Evolutionary conservation across 73 alveolate genomes (phyloP).

Genomic region (Paramecium pentaurelia): DNA sequence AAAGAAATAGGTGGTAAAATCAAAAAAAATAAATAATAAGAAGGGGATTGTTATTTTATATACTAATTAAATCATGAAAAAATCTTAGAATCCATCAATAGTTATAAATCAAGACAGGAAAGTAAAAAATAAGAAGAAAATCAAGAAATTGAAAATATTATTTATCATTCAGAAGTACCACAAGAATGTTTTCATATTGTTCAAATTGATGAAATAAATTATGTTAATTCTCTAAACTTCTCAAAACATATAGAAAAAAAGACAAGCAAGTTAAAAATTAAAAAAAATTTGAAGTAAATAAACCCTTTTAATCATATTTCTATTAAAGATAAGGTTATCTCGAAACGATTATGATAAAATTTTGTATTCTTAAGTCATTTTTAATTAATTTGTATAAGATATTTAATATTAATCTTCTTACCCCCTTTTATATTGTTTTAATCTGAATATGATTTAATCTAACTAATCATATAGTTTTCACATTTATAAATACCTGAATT

Average conservation of each 20-base stretch:
- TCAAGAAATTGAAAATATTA: background rate
- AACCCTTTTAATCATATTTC: background rate
- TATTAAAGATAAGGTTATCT: background rate
- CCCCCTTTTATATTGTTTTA: too few species aligned
- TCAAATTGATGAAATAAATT: background rate
- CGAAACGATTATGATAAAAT: background rate
- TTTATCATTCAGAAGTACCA: background rate
- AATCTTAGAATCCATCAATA: background rate
- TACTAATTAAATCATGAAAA: background rate
- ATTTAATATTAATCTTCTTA: too few species aligned
- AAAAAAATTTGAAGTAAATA: background rate
- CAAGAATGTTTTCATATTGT: background rate
- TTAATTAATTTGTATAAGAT: too few species aligned
- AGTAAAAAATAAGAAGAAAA: background rate
- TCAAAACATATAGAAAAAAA: background rate
- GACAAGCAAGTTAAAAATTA: background rate
- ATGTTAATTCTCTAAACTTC: background rate
- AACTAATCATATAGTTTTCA: too few species aligned
- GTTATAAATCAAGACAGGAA: background rate
- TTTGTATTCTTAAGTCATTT: too few species aligned
- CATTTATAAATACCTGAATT: too few species aligned
- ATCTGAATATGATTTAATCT: too few species aligned
- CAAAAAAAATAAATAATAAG: too few species aligned
- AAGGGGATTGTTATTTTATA: too few species aligned
- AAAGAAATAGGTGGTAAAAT: too few species aligned